These are phyloP conservation scores for sorghum (Sorghum bicolor) DNA, from an alignment of 176 grass and related monocot species.

Conservation along the genomic window Sorghum_bicolor_NCBIv3 NC_012872.2:62318001-62318500, in stretches of 20 bases:
- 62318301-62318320: background rate
- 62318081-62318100: background rate
- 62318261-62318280: conserved; percentile 24
- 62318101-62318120: background rate
- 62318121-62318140: background rate
- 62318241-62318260: conserved; percentile 38
- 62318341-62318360: conserved; percentile 12
- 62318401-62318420: background rate
- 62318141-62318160: background rate
- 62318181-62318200: background rate
- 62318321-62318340: background rate
- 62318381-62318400: conserved; percentile 38
- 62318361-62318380: conserved; percentile 3
- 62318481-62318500: conserved; percentile 14
- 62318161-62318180: background rate
- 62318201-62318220: background rate
- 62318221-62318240: conserved; percentile 17
- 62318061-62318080: background rate
- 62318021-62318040: conserved; percentile 1
- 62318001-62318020: conserved; percentile 50
- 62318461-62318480: conserved; percentile 35
- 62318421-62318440: background rate
- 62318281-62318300: background rate
- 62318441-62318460: conserved; percentile 22
- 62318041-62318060: background rate